These are phyloP conservation scores for Basipetospora chlamydospora DNA, from an alignment of 2,329 filamentous ascomycete genomes.

Conservation along the genomic window DNA sequence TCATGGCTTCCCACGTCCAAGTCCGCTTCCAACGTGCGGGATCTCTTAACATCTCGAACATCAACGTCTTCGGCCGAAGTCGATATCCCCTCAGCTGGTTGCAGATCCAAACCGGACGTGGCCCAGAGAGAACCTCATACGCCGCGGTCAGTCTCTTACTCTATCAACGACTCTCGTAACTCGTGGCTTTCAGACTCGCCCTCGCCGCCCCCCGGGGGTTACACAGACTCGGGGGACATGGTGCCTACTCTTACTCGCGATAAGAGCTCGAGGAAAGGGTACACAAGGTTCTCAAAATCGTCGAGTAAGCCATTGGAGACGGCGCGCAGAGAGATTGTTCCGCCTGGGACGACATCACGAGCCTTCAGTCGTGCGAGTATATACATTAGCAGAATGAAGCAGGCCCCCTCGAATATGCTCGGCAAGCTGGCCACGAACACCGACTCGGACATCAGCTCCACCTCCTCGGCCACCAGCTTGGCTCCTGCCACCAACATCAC, in stretches of 20 bases:
- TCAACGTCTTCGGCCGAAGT: not conserved
- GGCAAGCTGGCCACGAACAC: constrained; percentile 22
- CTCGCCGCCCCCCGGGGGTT: constrained; percentile 7
- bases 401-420: constrained; percentile 28
- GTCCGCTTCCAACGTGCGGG: constrained; percentile 21
- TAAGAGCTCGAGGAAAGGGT: constrained; percentile 4
- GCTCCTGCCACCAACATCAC: constrained; percentile 24
- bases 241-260: constrained; percentile 3
- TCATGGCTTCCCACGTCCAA: constrained; percentile 38
- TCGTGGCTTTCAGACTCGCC: constrained; percentile 7
- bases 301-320: not conserved
- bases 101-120: not conserved
- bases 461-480: constrained; percentile 31
- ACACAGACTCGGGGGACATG: not conserved
- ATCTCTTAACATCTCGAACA: constrained; percentile 10
- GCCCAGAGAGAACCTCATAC: no score
- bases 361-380: constrained; percentile 27
- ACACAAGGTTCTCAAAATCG: not conserved
- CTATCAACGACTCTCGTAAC: constrained; percentile 4
- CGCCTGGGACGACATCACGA: no score
- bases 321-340: no score
- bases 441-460: constrained; percentile 27
- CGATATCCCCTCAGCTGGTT: no score
- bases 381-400: constrained; percentile 35
- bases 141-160: no score